phyloP scores from a whole-genome alignment of 2,329 filamentous ascomycete genomes.

The Zymoseptoria passerinii region DNA sequence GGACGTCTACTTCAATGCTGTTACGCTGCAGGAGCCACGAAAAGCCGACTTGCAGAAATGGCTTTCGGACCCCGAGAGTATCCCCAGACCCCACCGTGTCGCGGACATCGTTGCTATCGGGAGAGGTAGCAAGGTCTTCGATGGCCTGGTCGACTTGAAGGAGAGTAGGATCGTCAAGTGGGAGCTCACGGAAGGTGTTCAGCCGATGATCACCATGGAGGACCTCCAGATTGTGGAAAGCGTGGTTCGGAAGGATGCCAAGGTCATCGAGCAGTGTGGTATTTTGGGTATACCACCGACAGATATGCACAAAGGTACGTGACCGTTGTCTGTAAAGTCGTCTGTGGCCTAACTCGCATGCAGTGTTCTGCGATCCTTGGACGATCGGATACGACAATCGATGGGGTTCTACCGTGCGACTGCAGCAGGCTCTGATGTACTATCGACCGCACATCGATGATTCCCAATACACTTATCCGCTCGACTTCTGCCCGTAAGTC shows the following conservation, averaged over 20 bases:
- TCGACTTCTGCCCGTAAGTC: constrained; percentile 72
- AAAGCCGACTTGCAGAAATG: constrained; percentile 78
- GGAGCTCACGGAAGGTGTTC: constrained; percentile 66
- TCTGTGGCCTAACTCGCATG: background rate
- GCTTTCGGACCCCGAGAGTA: constrained; percentile 56
- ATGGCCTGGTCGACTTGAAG: constrained; percentile 69
- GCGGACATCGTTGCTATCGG: constrained; percentile 80
- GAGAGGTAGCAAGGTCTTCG: constrained; percentile 68
- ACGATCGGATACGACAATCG: constrained; percentile 92
- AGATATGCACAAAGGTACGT: constrained; percentile 68
- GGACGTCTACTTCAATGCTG: constrained; percentile 74
- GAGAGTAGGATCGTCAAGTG: constrained; percentile 61
- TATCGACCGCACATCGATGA: constrained; percentile 79
- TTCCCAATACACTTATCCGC: constrained; percentile 81
- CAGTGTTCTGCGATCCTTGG: constrained; percentile 89
- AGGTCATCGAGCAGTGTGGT: constrained; percentile 83
- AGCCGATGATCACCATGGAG: constrained; percentile 88
- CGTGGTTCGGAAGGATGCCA: constrained; percentile 65
- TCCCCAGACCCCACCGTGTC: constrained; percentile 57
- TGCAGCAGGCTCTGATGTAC: constrained; percentile 94
- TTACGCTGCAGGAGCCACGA: constrained; percentile 74
- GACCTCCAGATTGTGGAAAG: constrained; percentile 75
- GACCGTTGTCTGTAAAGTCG: background rate
- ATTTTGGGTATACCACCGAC: constrained; percentile 70
- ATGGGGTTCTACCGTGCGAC: constrained; percentile 66